phyloP scores from a whole-genome alignment of 2,329 filamentous ascomycete species.

The Colletotrichum simmondsii region DNA sequence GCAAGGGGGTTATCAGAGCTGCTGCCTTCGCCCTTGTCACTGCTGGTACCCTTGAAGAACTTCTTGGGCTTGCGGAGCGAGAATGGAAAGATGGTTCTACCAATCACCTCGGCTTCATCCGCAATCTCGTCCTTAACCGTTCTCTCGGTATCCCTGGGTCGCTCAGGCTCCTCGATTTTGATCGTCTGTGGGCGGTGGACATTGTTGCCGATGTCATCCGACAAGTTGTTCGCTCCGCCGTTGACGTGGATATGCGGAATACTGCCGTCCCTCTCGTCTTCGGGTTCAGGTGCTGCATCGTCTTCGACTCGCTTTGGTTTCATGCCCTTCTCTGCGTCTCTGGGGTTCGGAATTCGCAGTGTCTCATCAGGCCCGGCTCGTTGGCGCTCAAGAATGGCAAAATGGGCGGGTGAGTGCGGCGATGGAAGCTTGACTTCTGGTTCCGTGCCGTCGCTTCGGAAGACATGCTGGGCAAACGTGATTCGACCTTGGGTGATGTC shows the following conservation, averaged over 20 bases:
- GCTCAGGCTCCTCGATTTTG: constrained; percentile 73
- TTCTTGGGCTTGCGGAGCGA: constrained; percentile 56
- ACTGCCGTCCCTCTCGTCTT: constrained; percentile 46
- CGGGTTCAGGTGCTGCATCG: constrained; percentile 46
- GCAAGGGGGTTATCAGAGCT: constrained; percentile 36
- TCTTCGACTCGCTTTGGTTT: constrained; percentile 67
- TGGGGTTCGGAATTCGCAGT: constrained; percentile 88
- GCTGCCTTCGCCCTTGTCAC: constrained; percentile 40
- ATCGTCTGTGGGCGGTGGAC: constrained; percentile 65
- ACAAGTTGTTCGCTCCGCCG: constrained; percentile 37
- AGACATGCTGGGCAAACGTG: constrained; percentile 76
- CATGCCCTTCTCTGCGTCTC: constrained; percentile 87
- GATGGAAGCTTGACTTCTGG: constrained; percentile 62
- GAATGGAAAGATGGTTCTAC: constrained; percentile 52
- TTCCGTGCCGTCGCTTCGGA: constrained; percentile 65
- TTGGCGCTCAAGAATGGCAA: constrained; percentile 88
- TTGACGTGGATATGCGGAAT: constrained; percentile 38
- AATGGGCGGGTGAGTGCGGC: constrained; percentile 76
- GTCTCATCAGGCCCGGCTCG: constrained; percentile 77
- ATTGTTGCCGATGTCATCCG: constrained; percentile 9
- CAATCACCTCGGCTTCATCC: constrained; percentile 55
- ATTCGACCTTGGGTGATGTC: constrained; percentile 53
- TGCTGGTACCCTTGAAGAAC: constrained; percentile 50
- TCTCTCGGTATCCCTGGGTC: constrained; percentile 47
- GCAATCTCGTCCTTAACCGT: constrained; percentile 47